Evolutionary conservation across 129 eudicot genomes (phyloP), one percentile per base, ranked within the genome.

Genomic region (Solidago caesia): DNA sequence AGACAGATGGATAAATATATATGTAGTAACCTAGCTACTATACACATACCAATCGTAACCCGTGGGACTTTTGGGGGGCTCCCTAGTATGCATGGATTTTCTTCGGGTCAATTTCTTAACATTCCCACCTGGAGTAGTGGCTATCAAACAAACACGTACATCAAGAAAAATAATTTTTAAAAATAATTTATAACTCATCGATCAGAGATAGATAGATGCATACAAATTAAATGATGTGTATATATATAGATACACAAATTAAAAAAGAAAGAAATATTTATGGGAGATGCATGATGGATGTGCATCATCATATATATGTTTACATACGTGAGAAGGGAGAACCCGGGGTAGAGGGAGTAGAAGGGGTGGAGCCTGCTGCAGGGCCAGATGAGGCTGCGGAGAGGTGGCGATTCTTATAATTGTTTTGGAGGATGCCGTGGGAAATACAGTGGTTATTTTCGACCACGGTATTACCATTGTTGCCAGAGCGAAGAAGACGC

Each of bases 301-400:
- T 21, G 21, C 21, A 21, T 21, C 21, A 21, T 21, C 21, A 21
- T 21, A 21, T 21, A 21, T 21, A 21, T 33, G 39, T 7, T 1
- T 61, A 44, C 75, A 78, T 82, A 89, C 96, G 92, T 44, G 92
- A 73, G 67, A 78, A 79, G 3, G 96, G 92, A 27, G 96, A 75
- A 48, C 51, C 76, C 5, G 94, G 90, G 44, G 85, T 64, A 57
- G 80, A 46, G 16, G 96, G 91, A 44, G 89, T 82, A 44, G 89
- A 74, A 1, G 89, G 85, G 14, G 15, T 39, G 43, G 89, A 82
- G 6, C 72, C 78, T 21, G 21, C 21, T 21, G 21, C 21, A 33
- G 2, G 39, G 39, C 39, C 39, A 33, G 39, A 3, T 33, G 39
- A 33, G 0, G 89, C 55, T 12, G 45, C 91, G 16, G 77, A 74